Evolutionary conservation across 306 rosid species (phyloP), one percentile per base, ranked within the genome.

Genomic region (Vigna angularis): DNA sequence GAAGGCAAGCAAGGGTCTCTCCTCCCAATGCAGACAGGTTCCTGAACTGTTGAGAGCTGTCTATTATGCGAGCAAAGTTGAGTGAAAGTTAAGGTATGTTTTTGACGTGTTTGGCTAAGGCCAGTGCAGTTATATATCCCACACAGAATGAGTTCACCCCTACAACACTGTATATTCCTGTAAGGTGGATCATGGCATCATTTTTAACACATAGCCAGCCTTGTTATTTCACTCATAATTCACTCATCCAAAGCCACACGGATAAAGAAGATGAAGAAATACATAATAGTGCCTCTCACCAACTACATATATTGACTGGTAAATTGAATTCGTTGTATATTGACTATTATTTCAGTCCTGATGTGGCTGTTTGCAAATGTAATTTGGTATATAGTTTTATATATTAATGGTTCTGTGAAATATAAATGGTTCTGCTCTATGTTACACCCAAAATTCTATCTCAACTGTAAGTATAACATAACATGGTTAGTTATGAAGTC

Each of bases 1-100:
- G 73, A 76, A 70, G 99, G 97, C 80, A 89, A 88, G 87, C 90
- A 88, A 85, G 79, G 76, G 83, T 62, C 91, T 83, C 85, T 87
- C 81, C 88, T 94, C 52, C 95, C 97, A 7, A 42, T 91, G 82
- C 89, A 91, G 81, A 68, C 86, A 0, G 85, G 68, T 55, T 81
- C 83, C 28, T 84, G 83, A 87, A 73, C 78, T 50, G 70, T 50
- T 24, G 45, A 63, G 67, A 67, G 51, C 67, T 64, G 63, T 71
- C 52, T 70, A 16, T 72, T 38, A 75, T 76, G 74, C 79, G 64
- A 61, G 72, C 85, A 28, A n/a, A 51, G 66, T 58, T 61, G 68
- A 74, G 83, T 73, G 74, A 75, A 72, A 44, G 59, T 58, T 17
- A 74, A 84, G 85, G 86, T 71, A 72, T 59, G 66, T 79, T 77